These are phyloP conservation scores for Porcisia hertigi DNA, from an alignment of 208 protist genomes.

Conservation along the genomic window DNA sequence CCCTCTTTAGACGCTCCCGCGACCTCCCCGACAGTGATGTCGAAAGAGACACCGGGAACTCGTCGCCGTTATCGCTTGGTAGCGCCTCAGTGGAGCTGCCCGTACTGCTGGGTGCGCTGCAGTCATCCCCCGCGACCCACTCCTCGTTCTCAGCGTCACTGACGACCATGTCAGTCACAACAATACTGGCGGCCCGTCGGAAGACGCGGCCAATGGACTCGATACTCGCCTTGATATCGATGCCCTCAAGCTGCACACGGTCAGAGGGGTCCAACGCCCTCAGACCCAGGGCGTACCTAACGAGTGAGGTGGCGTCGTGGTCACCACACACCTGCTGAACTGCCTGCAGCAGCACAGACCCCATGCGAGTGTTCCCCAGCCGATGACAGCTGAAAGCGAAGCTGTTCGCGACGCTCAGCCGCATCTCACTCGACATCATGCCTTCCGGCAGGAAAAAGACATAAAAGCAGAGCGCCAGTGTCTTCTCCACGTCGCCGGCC, in stretches of 20 bases:
- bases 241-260: constrained; percentile 30
- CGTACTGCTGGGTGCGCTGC: not conserved
- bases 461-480: constrained; percentile 63
- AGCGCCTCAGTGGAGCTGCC: not conserved
- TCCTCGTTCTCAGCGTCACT: constrained; percentile 27
- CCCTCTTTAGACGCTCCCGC: constrained; percentile 17
- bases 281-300: constrained; percentile 41
- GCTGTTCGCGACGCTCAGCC: constrained; percentile 49
- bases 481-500: constrained; percentile 44
- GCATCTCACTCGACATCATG: constrained; percentile 40
- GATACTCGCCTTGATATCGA: constrained; percentile 37
- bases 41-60: not conserved
- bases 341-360: constrained; percentile 48
- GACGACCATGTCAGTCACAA: constrained; percentile 42
- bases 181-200: constrained; percentile 40
- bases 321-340: constrained; percentile 48
- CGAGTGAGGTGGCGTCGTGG: constrained; percentile 39
- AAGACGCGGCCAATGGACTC: constrained; percentile 36
- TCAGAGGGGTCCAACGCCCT: constrained; percentile 30
- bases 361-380: constrained; percentile 58
- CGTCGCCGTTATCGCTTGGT: not conserved
- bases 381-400: constrained; percentile 66
- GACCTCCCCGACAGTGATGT: constrained; percentile 16
- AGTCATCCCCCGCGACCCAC: not conserved
- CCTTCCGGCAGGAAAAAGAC: constrained; percentile 68